Evolutionary conservation across 2,329 filamentous ascomycete genomes (phyloP), one percentile per base, ranked within the genome.

Genomic region (Colletotrichum sp.): DNA sequence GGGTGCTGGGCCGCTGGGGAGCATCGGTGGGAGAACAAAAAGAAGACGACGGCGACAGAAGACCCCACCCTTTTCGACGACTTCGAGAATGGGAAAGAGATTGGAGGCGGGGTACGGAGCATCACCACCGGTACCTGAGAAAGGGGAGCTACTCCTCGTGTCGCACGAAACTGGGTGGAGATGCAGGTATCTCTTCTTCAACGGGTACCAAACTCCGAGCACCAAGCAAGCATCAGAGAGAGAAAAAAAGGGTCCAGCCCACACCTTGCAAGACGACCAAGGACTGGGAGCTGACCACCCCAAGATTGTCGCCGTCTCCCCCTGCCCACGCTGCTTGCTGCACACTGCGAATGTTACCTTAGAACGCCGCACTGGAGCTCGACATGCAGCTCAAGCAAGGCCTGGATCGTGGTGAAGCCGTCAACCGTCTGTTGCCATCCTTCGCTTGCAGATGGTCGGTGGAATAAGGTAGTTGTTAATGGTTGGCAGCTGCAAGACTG

Each of bases 81-180:
- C 69, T 72, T 75, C 72, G 69, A 75, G 72, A 75, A 75, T 68
- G 73, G 59, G 70, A 73, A 69, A 68, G 70, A 73, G 55, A 73
- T 76, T 73, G 49, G 57, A 73, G 73, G 73, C 73, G 73, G 70
- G 73, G 73, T 72, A 69, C 28, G 62, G 62, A 60, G 66, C 39
- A 62, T 30, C 15, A 18, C 8, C 16, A 12, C 60, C 13, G 21
- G 68, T 72, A 44, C 62, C 36, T 6, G 10, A 30, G 32, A 72
- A 67, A 24, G 39, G 34, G 52, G 36, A 44, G 18, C 39, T 62
- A 75, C 69, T 28, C 34, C 16, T 26, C 6, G 15, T 32, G 15
- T 26, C 28, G 16, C 15, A 13, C 52, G 32, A 36, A 44, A 6
- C 13, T n/a, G 16, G 6, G 36, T 28, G 16, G 15, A 10, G 12